Evolutionary conservation across 2,329 filamentous ascomycete genomes (phyloP).

Genomic region (Penicillium palitans): DNA sequence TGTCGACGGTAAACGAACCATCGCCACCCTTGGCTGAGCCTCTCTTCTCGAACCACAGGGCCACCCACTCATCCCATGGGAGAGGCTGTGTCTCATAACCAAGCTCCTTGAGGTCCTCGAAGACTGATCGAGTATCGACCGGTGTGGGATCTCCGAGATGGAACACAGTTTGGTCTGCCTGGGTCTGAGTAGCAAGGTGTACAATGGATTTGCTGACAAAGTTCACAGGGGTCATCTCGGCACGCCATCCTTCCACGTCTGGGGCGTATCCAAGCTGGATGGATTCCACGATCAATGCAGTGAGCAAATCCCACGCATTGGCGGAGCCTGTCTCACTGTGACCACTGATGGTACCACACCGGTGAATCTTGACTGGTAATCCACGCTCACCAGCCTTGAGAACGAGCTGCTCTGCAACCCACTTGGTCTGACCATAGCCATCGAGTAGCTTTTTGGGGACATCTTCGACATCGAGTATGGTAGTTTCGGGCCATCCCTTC

Average conservation of each 20-base stretch:
- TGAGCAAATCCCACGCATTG: slow-evolving; percentile 76
- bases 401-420: slow-evolving; percentile 76
- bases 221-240: slow-evolving; percentile 83
- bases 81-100: slow-evolving; percentile 70
- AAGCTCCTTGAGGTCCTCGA: slow-evolving; percentile 63
- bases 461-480: slow-evolving; percentile 65
- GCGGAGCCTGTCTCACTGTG: slow-evolving; percentile 73
- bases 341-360: slow-evolving; percentile 75
- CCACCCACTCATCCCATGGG: slow-evolving; percentile 72
- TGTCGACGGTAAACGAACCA: slow-evolving; percentile 74
- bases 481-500: slow-evolving; percentile 69
- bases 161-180: slow-evolving; percentile 65
- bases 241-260: slow-evolving; percentile 70
- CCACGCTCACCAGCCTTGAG: slow-evolving; percentile 68
- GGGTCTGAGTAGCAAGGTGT: slow-evolving; percentile 64
- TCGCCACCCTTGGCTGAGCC: slow-evolving; percentile 65
- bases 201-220: slow-evolving; percentile 75
- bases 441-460: slow-evolving; percentile 69
- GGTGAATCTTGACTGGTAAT: slow-evolving; percentile 69
- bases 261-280: slow-evolving; percentile 70
- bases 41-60: slow-evolving; percentile 70
- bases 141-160: slow-evolving; percentile 74
- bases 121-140: slow-evolving; percentile 65
- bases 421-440: slow-evolving; percentile 78
- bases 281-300: slow-evolving; percentile 74